Percentiles rank a stretch among this genome's conserved stretches.
These are phyloP conservation scores for Thielaviopsis populi DNA, from an alignment of 2,329 filamentous ascomycete species.

Conservation along the genomic window DNA sequence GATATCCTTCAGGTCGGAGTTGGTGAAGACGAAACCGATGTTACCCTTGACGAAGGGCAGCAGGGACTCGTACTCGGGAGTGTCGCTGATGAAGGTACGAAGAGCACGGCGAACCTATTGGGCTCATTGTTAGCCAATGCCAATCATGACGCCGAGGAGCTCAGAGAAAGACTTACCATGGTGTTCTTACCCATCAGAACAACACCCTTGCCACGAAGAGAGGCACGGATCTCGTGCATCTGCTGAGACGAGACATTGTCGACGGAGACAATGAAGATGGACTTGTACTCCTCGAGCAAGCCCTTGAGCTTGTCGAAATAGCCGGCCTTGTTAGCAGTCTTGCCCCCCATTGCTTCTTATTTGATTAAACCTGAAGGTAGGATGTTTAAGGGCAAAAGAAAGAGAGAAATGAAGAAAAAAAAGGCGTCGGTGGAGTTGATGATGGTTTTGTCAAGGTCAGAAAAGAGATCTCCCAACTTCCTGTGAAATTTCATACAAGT, in stretches of 20 bases:
- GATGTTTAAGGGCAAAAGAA: slow-evolving; percentile 78
- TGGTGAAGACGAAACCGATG: slow-evolving; percentile 99
- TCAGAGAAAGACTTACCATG: slow-evolving; percentile 51
- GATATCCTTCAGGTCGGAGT: slow-evolving; percentile 77
- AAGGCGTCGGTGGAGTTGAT: slow-evolving; percentile 19
- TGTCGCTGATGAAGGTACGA: slow-evolving; percentile 80
- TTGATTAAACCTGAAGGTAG: slow-evolving; percentile 57
- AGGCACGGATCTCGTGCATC: slow-evolving; percentile 98
- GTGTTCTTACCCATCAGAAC: slow-evolving; percentile 99
- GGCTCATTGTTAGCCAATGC: slow-evolving; percentile 1
- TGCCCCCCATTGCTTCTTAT: slow-evolving; percentile 99
- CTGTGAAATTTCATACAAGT: background rate
- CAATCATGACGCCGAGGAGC: background rate
- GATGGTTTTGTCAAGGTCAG: slow-evolving; percentile 22
- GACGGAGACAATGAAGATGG: slow-evolving; percentile 91
- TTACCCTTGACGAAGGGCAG: slow-evolving; percentile 94
- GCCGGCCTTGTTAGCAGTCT: slow-evolving; percentile 76
- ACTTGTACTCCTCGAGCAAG: slow-evolving; percentile 91
- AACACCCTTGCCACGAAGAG: slow-evolving; percentile 80
- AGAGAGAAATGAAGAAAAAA: slow-evolving; percentile 10
- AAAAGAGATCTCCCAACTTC: slow-evolving; percentile 12
- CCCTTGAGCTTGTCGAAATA: slow-evolving; percentile 99
- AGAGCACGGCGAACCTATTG: slow-evolving; percentile 80
- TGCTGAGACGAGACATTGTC: slow-evolving; percentile 99
- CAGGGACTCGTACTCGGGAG: slow-evolving; percentile 95